Conservation (phyloP, 306 rosid genomes). For the Myrica gale region DNA sequence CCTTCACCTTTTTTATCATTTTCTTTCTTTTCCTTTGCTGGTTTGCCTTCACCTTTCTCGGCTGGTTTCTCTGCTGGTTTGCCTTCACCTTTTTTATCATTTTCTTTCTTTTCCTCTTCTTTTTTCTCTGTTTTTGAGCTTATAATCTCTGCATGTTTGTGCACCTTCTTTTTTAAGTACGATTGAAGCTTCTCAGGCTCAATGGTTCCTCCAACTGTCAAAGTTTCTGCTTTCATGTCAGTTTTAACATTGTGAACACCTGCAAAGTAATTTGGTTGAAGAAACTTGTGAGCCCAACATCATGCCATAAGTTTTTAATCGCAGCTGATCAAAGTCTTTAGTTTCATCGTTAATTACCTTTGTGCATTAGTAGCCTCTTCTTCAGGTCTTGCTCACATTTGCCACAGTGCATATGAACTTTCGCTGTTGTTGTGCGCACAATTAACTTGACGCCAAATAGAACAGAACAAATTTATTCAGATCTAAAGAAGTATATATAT, state of each 20-base stretch:
- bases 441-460: slow-evolving; percentile 40
- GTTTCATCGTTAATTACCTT: slow-evolving; percentile 38
- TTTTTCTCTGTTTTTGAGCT: slow-evolving; percentile 41
- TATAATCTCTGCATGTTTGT: slow-evolving; percentile 60
- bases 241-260: slow-evolving; percentile 67
- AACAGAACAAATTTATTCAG: slow-evolving; percentile 10
- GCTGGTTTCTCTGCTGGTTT: not conserved
- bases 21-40: not conserved
- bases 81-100: not conserved
- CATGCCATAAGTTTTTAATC: not conserved
- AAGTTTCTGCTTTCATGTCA: slow-evolving; percentile 54
- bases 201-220: slow-evolving; percentile 67
- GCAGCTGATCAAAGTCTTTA: not conserved
- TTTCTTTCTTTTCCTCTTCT: slow-evolving; percentile 30
- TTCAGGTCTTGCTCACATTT: slow-evolving; percentile 79
- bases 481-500: not conserved
- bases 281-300: not conserved
- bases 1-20: not conserved
- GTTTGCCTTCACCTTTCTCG: not conserved
- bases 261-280: slow-evolving; percentile 7
- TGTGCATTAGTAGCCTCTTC: slow-evolving; percentile 53
- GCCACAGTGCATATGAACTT: slow-evolving; percentile 75
- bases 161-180: slow-evolving; percentile 52
- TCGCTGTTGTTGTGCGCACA: slow-evolving; percentile 50
- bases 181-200: slow-evolving; percentile 55